These are phyloP conservation scores for Geotrichum cucujoidarum DNA, from an alignment of 1,139 yeast genomes.

Conservation along the genomic window DNA sequence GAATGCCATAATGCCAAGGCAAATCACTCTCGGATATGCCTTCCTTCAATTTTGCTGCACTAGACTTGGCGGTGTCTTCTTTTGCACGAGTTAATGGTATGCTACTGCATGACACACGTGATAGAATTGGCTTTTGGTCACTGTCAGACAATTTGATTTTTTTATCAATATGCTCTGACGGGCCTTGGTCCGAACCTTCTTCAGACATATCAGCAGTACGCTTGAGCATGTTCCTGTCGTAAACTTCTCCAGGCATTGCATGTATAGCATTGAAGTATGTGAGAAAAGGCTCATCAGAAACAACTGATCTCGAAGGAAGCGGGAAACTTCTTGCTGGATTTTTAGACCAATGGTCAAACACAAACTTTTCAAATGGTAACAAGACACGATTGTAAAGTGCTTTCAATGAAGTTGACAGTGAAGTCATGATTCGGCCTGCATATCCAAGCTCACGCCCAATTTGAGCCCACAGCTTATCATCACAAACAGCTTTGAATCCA, in stretches of 20 bases:
- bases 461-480: constrained; percentile 43
- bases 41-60: no score
- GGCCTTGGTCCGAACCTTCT: background rate
- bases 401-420: constrained; percentile 64
- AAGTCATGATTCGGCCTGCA: constrained; percentile 63
- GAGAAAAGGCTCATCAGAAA: background rate
- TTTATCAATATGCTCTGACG: no score
- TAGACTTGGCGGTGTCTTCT: constrained; percentile 2
- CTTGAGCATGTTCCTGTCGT: background rate
- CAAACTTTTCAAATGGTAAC: constrained; percentile 36
- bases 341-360: constrained; percentile 23
- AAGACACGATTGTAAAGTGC: constrained; percentile 42
- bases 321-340: constrained; percentile 8
- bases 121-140: background rate
- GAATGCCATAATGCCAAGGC: constrained; percentile 11
- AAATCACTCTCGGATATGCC: background rate
- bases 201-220: background rate
- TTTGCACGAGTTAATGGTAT: constrained; percentile 7
- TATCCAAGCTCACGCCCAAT: constrained; percentile 72
- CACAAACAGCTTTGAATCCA: constrained; percentile 38
- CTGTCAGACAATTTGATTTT: background rate
- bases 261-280: background rate
- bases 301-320: background rate
- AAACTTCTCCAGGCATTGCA: no score
- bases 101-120: constrained; percentile 6